Evolutionary conservation across 108 stramenopile species (phyloP).

Genomic region (Skeletonema menzelii): DNA sequence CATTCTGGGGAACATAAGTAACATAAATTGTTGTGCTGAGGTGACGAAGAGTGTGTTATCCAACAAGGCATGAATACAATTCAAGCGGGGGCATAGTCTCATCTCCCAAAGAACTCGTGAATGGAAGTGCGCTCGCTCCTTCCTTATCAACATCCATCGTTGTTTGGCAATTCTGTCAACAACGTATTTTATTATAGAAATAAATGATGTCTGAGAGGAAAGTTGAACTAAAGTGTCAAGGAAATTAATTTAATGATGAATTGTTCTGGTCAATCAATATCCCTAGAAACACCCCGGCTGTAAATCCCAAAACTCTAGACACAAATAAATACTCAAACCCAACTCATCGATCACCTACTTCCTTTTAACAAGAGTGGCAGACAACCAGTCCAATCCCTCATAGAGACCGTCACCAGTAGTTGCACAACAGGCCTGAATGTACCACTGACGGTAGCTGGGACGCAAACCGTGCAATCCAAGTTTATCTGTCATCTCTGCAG

Average conservation of each 20-base stretch:
- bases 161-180: too few relatives aligned
- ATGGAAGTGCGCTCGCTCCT: too few relatives aligned
- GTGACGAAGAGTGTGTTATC: too few relatives aligned
- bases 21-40: too few relatives aligned
- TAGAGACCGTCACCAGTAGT: conserved; percentile 97
- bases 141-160: too few relatives aligned
- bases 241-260: neutral
- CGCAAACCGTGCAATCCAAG: conserved; percentile 93
- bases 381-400: conserved; percentile 98
- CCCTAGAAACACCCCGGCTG: neutral
- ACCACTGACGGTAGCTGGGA: conserved; percentile 95
- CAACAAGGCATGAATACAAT: too few relatives aligned
- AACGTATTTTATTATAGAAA: too few relatives aligned
- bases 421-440: conserved; percentile 98
- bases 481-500: conserved; percentile 94
- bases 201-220: neutral
- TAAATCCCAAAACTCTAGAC: neutral
- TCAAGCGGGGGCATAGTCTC: too few relatives aligned
- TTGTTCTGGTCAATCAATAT: neutral
- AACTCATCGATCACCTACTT: conserved; percentile 46
- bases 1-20: too few relatives aligned
- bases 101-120: too few relatives aligned
- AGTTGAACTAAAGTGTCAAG: neutral
- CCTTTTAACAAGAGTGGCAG: conserved; percentile 89
- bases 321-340: neutral